A percentile compares a stretch with the other conserved stretches of the same genome.
Conservation (phyloP, 2,329 filamentous ascomycete genomes). For the Aspergillus jensenii region DNA sequence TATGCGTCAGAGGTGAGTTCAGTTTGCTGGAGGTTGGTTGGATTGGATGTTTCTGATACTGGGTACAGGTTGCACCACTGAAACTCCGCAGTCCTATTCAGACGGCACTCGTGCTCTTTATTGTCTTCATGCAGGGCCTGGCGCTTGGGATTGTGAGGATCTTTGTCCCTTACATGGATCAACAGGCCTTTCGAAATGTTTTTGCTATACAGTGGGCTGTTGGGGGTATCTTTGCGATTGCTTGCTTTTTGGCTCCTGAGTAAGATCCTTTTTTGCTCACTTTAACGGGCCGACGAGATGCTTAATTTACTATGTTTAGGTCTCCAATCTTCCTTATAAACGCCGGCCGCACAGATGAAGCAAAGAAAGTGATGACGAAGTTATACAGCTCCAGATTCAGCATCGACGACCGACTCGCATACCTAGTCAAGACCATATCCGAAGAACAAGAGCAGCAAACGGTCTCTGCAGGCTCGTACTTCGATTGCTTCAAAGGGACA, state of each 20-base stretch:
- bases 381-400: conserved; percentile 11
- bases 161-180: conserved; percentile 16
- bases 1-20: conserved; percentile 18
- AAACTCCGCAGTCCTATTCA: conserved; percentile 15
- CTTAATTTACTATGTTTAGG: not conserved
- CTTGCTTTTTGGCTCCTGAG: conserved; percentile 16
- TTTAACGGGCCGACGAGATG: not conserved
- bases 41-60: not conserved
- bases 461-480: conserved; percentile 7
- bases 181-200: conserved; percentile 16
- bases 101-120: conserved; percentile 18
- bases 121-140: conserved; percentile 18
- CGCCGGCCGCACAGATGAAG: conserved; percentile 4
- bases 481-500: conserved; percentile 14
- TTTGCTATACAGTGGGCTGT: conserved; percentile 21
- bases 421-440: conserved; percentile 6
- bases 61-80: conserved; percentile 1
- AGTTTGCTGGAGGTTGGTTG: not conserved
- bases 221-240: conserved; percentile 13
- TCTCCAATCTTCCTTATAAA: conserved; percentile 9
- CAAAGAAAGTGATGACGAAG: conserved; percentile 10
- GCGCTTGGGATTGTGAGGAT: conserved; percentile 17
- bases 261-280: not conserved
- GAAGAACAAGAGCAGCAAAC: conserved; percentile 13
- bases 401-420: conserved; percentile 6